Evolutionary conservation across 352 stramenopile genomes (phyloP).

Genomic region (Pythium chondricola): DNA sequence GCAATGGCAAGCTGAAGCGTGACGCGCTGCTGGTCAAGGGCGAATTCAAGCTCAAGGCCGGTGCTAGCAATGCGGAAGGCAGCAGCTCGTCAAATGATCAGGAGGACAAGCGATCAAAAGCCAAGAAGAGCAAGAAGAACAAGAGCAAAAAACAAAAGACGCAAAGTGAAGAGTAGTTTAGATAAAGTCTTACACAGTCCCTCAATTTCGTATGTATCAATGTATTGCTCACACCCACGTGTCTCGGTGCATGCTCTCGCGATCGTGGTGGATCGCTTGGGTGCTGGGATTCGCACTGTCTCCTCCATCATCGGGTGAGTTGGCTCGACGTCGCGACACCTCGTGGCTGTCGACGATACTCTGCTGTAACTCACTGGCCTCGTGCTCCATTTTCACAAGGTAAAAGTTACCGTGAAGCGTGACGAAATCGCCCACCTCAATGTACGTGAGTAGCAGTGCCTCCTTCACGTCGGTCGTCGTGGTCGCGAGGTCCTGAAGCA

Average conservation of each 20-base stretch:
- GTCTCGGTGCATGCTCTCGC: constrained; percentile 11
- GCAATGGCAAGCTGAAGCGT: constrained; percentile 82
- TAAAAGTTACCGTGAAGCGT: constrained; percentile 61
- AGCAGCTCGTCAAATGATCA: background rate
- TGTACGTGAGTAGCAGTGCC: constrained; percentile 50
- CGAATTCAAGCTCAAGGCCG: constrained; percentile 2
- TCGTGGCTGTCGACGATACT: constrained; percentile 29
- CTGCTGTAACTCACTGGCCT: constrained; percentile 34
- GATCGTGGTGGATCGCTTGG: constrained; percentile 6
- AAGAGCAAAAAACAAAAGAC: constrained; percentile 28
- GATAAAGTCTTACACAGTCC: too few species aligned
- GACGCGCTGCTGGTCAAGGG: constrained; percentile 49
- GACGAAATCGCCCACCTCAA: constrained; percentile 75
- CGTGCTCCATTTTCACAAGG: constrained; percentile 55
- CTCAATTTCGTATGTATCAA: too few species aligned
- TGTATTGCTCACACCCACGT: constrained; percentile 14
- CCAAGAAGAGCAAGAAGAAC: constrained; percentile 26
- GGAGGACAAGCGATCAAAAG: constrained; percentile 1
- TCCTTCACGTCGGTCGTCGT: constrained; percentile 38
- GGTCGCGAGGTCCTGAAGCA: constrained; percentile 40
- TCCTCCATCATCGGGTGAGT: background rate
- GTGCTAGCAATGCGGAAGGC: background rate
- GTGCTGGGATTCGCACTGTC: background rate
- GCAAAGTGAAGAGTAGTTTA: constrained; percentile 7
- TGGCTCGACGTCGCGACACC: too few species aligned